These are phyloP conservation scores for Curvularia sp. DNA, from an alignment of 2,329 filamentous ascomycete species.

Conservation along the genomic window DNA sequence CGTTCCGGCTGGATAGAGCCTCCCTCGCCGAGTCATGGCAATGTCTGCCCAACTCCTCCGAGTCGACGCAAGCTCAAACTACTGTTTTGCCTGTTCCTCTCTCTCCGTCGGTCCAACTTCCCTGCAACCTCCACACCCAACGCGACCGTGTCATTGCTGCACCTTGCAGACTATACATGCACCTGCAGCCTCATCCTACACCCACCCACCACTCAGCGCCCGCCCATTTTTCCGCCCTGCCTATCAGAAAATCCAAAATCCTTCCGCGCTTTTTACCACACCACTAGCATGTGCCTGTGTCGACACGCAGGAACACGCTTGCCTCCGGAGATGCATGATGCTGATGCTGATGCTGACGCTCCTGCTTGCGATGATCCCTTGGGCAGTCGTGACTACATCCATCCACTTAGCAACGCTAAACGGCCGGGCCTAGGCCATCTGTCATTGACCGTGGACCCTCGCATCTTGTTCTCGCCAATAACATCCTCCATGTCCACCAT, in stretches of 20 bases:
- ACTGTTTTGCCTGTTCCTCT: not conserved
- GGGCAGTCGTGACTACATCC: not conserved
- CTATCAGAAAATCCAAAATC: slow-evolving; percentile 37
- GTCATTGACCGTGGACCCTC: slow-evolving; percentile 15
- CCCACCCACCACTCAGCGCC: slow-evolving; percentile 26
- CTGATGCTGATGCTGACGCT: not conserved
- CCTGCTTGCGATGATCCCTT: not conserved
- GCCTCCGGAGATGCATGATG: not conserved
- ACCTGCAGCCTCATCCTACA: slow-evolving; percentile 22
- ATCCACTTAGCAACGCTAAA: slow-evolving; percentile 4
- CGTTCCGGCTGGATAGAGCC: slow-evolving; percentile 17
- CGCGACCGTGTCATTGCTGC: slow-evolving; percentile 11
- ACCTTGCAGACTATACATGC: slow-evolving; percentile 28
- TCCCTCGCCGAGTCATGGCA: slow-evolving; percentile 19
- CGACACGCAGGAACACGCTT: slow-evolving; percentile 1
- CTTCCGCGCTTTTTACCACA: slow-evolving; percentile 13
- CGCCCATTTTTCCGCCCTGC: slow-evolving; percentile 29
- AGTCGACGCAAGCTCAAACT: slow-evolving; percentile 19
- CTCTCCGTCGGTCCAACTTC: slow-evolving; percentile 6
- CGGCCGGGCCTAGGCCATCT: slow-evolving; percentile 5
- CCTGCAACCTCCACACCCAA: slow-evolving; percentile 14
- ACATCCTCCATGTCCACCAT: slow-evolving; percentile 21
- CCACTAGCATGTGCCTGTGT: slow-evolving; percentile 21
- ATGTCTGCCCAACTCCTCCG: slow-evolving; percentile 16
- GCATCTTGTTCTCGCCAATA: slow-evolving; percentile 19